Base-by-base conservation (phyloP, 345 rosid species). In the Brassica rapa region DNA sequence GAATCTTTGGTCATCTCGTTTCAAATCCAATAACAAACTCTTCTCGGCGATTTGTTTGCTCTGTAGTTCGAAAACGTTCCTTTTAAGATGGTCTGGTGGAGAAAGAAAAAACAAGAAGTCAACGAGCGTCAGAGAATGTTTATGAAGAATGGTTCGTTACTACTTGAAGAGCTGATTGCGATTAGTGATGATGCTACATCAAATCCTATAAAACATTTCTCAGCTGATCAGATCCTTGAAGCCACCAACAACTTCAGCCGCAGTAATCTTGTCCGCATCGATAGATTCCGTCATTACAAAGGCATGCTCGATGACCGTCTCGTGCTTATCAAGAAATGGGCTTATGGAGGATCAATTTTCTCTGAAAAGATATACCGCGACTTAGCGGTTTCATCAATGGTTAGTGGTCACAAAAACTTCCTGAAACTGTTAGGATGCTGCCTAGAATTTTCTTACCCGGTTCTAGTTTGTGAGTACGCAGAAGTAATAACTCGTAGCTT, bases 261-360 rank as follows among this genome's bases (percentile, higher is more conserved):
- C 12, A 62, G 12, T 11, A 73, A 73, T 46, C 68, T 41, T 62
- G 76, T 72, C n/a, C 61, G 69, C 29, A 16, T 61, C 2, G 60
- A 72, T 72, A 25, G 46, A 61, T 62, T 25, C 76, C 30, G 69
- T 5, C 61, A 72, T 61, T 61, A 72, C 68, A 60, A 12, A 72
- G 76, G 68, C 8, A 16, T 14, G 59, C 39, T 72, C 10, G 41
- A 72, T 41, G 41, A 6, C 11, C 59, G 76, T 27, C 16, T 61
- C 57, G 41, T 72, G 68, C 68, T 72, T 39, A 72, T 41, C 59
- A 72, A 72, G 68, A 72, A 72, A 72, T 72, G 76, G 76, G 41
- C 68, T 16, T 72, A 72, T 27, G 76, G 76, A 41, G 68, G 65
- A 33, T 59, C 75, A 5, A 71, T 72, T 15, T 72, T 41, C 61